A percentile compares a stretch with the other conserved stretches of the same genome.
Evolutionary conservation across 2,329 filamentous ascomycete genomes (phyloP).

Genomic region (Fusarium tuaranense): DNA sequence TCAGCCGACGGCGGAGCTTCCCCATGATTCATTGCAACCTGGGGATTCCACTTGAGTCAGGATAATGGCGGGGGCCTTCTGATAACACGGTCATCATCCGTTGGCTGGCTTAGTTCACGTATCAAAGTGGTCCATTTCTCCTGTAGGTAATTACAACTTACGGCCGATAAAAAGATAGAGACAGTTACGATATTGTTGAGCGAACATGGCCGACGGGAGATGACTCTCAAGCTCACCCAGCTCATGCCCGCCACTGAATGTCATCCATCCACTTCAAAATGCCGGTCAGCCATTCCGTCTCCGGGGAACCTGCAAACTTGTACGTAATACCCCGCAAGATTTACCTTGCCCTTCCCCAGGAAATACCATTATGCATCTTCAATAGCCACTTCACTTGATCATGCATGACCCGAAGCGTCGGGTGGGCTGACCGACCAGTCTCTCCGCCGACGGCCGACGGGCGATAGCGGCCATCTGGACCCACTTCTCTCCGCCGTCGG

Average conservation of each 20-base stretch:
- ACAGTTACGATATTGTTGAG: neutral
- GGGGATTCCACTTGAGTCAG: neutral
- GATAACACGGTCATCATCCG: neutral
- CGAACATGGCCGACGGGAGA: neutral
- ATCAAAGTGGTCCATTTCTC: neutral
- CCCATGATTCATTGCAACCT: neutral
- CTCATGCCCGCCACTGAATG: neutral
- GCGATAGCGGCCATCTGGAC: neutral
- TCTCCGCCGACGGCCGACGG: neutral
- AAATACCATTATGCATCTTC: neutral
- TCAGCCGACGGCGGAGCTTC: neutral
- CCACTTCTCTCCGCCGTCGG: neutral
- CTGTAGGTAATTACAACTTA: neutral
- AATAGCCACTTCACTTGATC: neutral
- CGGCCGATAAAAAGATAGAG: neutral
- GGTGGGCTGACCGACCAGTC: neutral
- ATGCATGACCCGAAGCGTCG: neutral
- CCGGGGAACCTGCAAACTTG: neutral
- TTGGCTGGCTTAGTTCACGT: neutral
- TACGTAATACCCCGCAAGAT: neutral
- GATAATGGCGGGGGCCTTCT: neutral
- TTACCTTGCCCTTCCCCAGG: neutral
- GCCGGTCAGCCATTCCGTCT: neutral
- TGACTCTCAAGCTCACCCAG: neutral
- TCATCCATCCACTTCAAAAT: neutral